Evolutionary conservation across 2,329 filamentous ascomycete genomes (phyloP).

Genomic region (Aurifilum marmelostoma): DNA sequence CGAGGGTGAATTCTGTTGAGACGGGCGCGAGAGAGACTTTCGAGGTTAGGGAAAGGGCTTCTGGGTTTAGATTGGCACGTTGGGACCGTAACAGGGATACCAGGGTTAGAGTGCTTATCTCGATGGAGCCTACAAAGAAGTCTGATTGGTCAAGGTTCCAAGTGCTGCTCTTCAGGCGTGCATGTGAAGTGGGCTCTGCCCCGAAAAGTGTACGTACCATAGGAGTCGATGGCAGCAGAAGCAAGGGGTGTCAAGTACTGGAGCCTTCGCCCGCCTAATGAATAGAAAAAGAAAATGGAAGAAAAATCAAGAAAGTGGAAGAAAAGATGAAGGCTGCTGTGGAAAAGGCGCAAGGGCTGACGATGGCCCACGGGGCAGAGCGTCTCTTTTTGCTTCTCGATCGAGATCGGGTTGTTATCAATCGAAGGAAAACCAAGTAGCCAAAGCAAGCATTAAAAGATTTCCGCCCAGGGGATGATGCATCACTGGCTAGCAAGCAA

Average conservation of each 20-base stretch:
- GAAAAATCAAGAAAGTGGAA: background rate
- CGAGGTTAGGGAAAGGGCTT: constrained; percentile 1
- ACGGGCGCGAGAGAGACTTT: constrained; percentile 7
- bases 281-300: background rate
- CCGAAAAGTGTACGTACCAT: background rate
- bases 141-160: constrained; percentile 7
- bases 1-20: constrained; percentile 11
- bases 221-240: background rate
- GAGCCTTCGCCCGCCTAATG: background rate
- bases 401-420: background rate
- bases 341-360: background rate
- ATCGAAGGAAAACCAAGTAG: background rate
- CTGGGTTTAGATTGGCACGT: constrained; percentile 3
- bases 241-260: background rate
- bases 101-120: constrained; percentile 9
- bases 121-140: background rate
- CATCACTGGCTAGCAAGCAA: background rate
- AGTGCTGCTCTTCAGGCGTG: constrained; percentile 12
- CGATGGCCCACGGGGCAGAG: background rate
- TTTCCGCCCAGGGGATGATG: background rate
- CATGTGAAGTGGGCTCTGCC: constrained; percentile 19
- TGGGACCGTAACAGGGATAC: constrained; percentile 7
- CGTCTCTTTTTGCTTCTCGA: background rate
- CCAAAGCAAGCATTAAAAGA: background rate
- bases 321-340: background rate